Evolutionary conservation across 176 grass and related monocot genomes (phyloP).

Genomic region (Chrysopogon serrulatus): DNA sequence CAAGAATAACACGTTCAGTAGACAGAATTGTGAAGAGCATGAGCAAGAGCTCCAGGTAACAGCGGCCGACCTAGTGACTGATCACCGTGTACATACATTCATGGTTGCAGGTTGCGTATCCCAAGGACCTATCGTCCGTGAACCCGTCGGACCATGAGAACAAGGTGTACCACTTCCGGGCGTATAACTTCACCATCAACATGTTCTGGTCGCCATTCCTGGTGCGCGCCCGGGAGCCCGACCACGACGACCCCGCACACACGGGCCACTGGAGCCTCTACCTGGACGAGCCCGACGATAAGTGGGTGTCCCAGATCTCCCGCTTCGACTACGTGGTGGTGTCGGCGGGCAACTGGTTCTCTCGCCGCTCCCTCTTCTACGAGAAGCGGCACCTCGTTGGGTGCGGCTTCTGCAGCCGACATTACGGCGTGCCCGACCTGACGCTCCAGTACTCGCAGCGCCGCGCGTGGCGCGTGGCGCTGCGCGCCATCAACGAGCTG

Average conservation of each 20-base stretch:
- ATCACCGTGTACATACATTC: too few relatives aligned
- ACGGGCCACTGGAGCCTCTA: constrained; percentile 69
- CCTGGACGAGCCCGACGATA: constrained; percentile 62
- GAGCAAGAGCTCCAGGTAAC: too few relatives aligned
- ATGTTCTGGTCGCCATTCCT: constrained; percentile 92
- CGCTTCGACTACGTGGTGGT: constrained; percentile 74
- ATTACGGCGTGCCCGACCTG: constrained; percentile 65
- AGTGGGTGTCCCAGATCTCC: constrained; percentile 53
- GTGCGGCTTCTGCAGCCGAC: constrained; percentile 61
- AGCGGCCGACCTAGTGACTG: too few relatives aligned
- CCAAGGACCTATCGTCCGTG: constrained; percentile 47
- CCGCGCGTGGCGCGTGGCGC: constrained; percentile 49
- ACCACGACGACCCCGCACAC: constrained; percentile 41
- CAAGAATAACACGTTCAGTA: too few relatives aligned
- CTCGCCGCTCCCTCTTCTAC: constrained; percentile 62
- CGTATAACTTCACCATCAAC: constrained; percentile 66
- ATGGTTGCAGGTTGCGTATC: constrained; percentile 31
- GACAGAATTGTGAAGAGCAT: too few relatives aligned
- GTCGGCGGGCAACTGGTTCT: constrained; percentile 79
- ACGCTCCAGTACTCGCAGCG: constrained; percentile 66
- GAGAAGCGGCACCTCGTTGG: constrained; percentile 45
- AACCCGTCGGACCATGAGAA: constrained; percentile 42
- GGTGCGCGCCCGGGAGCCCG: constrained; percentile 41
- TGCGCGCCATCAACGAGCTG: constrained; percentile 48
- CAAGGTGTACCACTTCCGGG: constrained; percentile 50